A percentile compares a stretch with the other conserved stretches of the same genome.
These are phyloP conservation scores for Leishmania major DNA, from an alignment of 208 protist species.

Conservation along the genomic window DNA sequence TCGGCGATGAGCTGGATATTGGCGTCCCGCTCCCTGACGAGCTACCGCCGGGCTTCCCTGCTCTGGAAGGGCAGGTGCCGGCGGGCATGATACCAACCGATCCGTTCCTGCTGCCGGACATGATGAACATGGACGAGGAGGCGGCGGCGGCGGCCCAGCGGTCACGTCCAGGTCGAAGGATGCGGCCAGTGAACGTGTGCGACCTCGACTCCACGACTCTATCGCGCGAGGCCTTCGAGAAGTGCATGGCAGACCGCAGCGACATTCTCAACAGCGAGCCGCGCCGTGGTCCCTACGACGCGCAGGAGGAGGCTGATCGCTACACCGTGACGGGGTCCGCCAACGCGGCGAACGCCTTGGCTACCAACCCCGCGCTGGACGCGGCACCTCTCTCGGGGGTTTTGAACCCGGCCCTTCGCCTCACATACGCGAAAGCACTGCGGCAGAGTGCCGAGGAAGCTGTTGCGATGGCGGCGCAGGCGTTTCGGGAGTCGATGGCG, in stretches of 20 bases:
- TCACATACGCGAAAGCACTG: slow-evolving; percentile 41
- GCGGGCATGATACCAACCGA: slow-evolving; percentile 17
- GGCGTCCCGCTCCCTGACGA: slow-evolving; percentile 80
- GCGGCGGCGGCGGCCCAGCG: neutral
- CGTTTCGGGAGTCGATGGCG: slow-evolving; percentile 9
- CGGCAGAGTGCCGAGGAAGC: slow-evolving; percentile 34
- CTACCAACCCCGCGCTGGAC: neutral
- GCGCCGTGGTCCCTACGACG: slow-evolving; percentile 67
- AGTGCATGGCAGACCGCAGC: slow-evolving; percentile 64
- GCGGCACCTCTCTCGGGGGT: slow-evolving; percentile 35
- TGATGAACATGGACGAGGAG: slow-evolving; percentile 26
- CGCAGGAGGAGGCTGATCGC: slow-evolving; percentile 63
- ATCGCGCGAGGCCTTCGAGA: slow-evolving; percentile 64
- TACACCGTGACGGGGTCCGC: slow-evolving; percentile 38
- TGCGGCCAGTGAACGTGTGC: slow-evolving; percentile 49
- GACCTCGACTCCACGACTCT: slow-evolving; percentile 78
- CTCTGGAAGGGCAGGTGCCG: slow-evolving; percentile 13
- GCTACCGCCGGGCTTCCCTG: slow-evolving; percentile 46
- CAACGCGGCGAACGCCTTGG: slow-evolving; percentile 21
- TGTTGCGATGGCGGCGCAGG: slow-evolving; percentile 30
- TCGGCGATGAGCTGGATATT: slow-evolving; percentile 80
- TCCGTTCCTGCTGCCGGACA: slow-evolving; percentile 37
- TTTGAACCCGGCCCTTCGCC: slow-evolving; percentile 42
- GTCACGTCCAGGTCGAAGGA: slow-evolving; percentile 22
- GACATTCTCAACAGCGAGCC: slow-evolving; percentile 63